Conservation (phyloP, 73 alveolate genomes). For the Effrenium voratum region DNA sequence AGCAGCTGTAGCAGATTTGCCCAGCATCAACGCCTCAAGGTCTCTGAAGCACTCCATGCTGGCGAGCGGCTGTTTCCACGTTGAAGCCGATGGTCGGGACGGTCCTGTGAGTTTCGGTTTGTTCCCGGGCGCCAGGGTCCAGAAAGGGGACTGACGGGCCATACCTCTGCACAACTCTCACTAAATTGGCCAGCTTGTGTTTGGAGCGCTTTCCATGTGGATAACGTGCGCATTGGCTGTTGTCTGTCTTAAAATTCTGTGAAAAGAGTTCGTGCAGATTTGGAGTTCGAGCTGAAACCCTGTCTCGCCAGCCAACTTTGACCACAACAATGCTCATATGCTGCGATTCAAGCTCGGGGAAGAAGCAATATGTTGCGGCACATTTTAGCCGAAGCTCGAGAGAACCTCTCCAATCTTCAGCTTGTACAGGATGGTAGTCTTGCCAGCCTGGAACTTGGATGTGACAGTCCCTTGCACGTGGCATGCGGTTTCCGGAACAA, state of each 20-base stretch:
- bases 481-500: no score
- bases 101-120: background rate
- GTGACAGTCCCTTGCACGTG: no score
- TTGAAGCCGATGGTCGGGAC: slow-evolving; percentile 19
- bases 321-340: no score
- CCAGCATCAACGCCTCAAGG: no score
- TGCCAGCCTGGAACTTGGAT: background rate
- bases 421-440: slow-evolving; percentile 4
- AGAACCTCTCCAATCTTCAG: background rate
- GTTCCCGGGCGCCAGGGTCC: no score
- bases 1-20: no score
- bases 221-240: no score
- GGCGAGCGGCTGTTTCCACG: background rate
- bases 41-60: no score
- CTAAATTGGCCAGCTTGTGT: background rate
- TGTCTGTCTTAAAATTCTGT: background rate
- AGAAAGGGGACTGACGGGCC: no score
- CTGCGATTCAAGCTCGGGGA: no score
- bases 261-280: background rate
- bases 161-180: no score
- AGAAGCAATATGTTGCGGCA: background rate
- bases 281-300: background rate
- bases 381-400: background rate
- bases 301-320: background rate
- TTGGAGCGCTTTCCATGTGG: background rate